Evolutionary conservation across 148 eudicot genomes (phyloP), one percentile per base, ranked within the genome.

Genomic region (Tetragonia tetragonoides): DNA sequence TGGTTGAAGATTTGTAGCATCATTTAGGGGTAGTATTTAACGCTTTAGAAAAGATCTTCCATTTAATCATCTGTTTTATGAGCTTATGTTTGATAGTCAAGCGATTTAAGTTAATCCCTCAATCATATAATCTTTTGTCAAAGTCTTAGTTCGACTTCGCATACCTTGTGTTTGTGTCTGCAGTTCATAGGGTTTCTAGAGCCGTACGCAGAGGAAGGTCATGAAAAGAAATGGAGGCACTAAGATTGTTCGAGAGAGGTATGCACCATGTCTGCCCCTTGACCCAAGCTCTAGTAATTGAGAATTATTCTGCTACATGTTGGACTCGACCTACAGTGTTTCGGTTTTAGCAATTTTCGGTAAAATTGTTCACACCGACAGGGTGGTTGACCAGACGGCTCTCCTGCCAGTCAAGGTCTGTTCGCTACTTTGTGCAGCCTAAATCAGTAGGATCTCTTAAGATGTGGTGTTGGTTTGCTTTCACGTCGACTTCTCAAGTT

Each of bases 151-250:
- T 57, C 71, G 57, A 54, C 65, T 12, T 41, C 44, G 4, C 57
- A 57, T 28, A 28, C n/a, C n/a, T n/a, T 20, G 64, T 67, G 39
- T 41, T 5, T 77, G 57, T 80, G 80, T 80, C 1, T 28, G 34
- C 93, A 93, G 93, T 93, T 93, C 79, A 91, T 93, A 40, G 98
- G 97, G 69, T 93, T 91, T 84, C 87, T 93, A 57, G 96, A 93
- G 80, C 98, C 94, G 8, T 91, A 88, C 85, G 86, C 70, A 89
- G 89, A 79, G 81, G 87, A 89, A 78, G 97, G 95, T 17, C 87
- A 87, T 77, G 75, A 83, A 14, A 89, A 80, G 80, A 82, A 82
- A 79, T 91, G 98, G 96, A 91, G 80, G 79, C 93, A 89, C 81
- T 87, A 73, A 76, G 16, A 20, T 41, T 39, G 11, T 40, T 23